A percentile compares a stretch with the other conserved stretches of the same genome.
Evolutionary conservation across 2,329 filamentous ascomycete genomes (phyloP).

Genomic region (Trichoderma sp.): DNA sequence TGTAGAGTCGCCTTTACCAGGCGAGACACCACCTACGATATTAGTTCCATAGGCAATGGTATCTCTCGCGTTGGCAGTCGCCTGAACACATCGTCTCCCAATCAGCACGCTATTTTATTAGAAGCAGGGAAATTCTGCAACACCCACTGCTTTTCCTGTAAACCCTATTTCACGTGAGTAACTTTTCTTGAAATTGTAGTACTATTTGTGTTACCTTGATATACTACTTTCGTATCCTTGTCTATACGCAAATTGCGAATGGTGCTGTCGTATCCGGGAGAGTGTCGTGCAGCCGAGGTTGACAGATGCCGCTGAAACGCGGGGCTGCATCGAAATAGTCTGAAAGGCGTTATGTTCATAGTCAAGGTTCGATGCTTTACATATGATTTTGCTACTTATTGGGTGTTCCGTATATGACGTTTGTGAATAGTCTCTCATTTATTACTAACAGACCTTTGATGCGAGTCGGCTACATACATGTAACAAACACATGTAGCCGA

Average conservation of each 20-base stretch:
- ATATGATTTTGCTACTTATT: neutral
- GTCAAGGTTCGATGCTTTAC: neutral
- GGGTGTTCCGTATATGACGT: neutral
- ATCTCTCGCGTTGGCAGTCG: slow-evolving; percentile 44
- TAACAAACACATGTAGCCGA: neutral
- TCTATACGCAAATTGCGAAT: slow-evolving; percentile 39
- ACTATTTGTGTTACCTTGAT: slow-evolving; percentile 36
- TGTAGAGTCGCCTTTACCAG: slow-evolving; percentile 41
- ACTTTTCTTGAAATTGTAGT: too few species aligned
- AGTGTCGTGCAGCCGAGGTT: slow-evolving; percentile 34
- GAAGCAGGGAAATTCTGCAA: neutral
- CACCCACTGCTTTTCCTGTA: slow-evolving; percentile 44
- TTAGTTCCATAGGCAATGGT: slow-evolving; percentile 47
- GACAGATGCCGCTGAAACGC: slow-evolving; percentile 1
- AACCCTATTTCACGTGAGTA: slow-evolving; percentile 37
- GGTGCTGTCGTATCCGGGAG: slow-evolving; percentile 35
- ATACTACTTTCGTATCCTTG: slow-evolving; percentile 42
- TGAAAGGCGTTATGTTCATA: neutral
- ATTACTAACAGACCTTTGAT: neutral
- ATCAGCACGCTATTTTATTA: neutral
- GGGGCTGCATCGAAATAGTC: neutral
- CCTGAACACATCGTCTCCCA: slow-evolving; percentile 33
- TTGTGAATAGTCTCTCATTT: neutral
- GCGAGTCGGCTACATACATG: neutral
- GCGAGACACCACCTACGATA: slow-evolving; percentile 46